A percentile compares a stretch with the other conserved stretches of the same genome.
phyloP scores from a whole-genome alignment of 1,139 yeast genomes.

The Saccharomyces pastorianus region DNA sequence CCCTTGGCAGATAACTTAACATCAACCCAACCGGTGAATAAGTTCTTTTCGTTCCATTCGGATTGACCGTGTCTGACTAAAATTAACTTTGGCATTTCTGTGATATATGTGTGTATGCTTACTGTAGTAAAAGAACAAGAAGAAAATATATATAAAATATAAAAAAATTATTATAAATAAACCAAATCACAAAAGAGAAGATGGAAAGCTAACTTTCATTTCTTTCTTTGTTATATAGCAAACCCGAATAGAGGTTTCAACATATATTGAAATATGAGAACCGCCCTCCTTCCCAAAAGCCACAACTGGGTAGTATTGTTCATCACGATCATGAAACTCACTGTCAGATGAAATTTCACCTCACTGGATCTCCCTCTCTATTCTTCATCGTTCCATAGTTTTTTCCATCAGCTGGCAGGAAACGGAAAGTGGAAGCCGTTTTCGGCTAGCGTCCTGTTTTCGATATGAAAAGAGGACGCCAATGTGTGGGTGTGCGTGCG shows the following conservation, averaged over 20 bases:
- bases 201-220: background rate
- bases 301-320: background rate
- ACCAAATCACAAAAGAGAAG: background rate
- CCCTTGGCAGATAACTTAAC: constrained; percentile 80
- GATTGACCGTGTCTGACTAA: constrained; percentile 97
- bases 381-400: background rate
- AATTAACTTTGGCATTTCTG: constrained; percentile 56
- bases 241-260: background rate
- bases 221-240: background rate
- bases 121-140: background rate
- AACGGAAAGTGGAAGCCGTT: background rate
- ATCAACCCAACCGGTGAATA: constrained; percentile 99
- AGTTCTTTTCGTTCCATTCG: constrained; percentile 97
- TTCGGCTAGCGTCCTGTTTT: background rate
- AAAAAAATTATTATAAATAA: background rate
- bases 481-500: background rate
- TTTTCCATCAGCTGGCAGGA: background rate
- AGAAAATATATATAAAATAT: too few species aligned
- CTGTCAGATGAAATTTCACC: background rate
- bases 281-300: background rate
- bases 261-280: background rate
- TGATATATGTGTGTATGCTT: constrained; percentile 9
- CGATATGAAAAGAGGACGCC: background rate
- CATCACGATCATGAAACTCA: background rate
- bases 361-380: background rate